Percentiles rank a stretch among this genome's conserved stretches.
Conservation (phyloP, 140 eudicot species). For the Stevia rebaudiana region DNA sequence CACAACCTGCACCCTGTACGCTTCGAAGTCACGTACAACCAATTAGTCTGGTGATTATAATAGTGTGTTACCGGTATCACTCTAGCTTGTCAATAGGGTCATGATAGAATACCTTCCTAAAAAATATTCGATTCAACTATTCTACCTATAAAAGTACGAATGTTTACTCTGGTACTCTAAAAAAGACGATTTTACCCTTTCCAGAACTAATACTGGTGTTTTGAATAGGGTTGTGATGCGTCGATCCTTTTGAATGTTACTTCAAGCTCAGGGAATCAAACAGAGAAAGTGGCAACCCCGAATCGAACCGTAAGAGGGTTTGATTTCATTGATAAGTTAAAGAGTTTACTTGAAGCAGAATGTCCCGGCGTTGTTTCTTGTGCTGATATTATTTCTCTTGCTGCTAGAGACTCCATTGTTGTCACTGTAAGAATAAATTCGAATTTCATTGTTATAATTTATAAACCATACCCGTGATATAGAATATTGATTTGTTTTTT, state of each 20-base stretch:
- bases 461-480: neutral
- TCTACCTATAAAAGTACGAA: too few species aligned
- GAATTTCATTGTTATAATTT: neutral
- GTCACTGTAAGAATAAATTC: constrained; percentile 37
- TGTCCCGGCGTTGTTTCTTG: constrained; percentile 83
- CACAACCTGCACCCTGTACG: too few species aligned
- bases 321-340: constrained; percentile 53
- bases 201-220: neutral
- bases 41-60: too few species aligned
- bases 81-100: neutral
- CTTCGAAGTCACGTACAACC: too few species aligned
- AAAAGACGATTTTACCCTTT: neutral
- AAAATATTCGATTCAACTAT: too few species aligned
- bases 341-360: constrained; percentile 56
- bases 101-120: too few species aligned
- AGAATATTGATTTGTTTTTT: neutral
- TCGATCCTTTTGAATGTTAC: constrained; percentile 57
- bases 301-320: constrained; percentile 52
- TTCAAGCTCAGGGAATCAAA: constrained; percentile 51
- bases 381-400: constrained; percentile 70
- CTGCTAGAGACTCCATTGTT: constrained; percentile 61
- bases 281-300: constrained; percentile 52
- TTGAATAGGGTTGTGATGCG: constrained; percentile 64
- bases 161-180: too few species aligned
- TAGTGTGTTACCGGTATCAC: too few species aligned